Evolutionary conservation across 2,329 filamentous ascomycete genomes (phyloP), one percentile per base, ranked within the genome.

Genomic region (Neofusicoccum cordaticola): DNA sequence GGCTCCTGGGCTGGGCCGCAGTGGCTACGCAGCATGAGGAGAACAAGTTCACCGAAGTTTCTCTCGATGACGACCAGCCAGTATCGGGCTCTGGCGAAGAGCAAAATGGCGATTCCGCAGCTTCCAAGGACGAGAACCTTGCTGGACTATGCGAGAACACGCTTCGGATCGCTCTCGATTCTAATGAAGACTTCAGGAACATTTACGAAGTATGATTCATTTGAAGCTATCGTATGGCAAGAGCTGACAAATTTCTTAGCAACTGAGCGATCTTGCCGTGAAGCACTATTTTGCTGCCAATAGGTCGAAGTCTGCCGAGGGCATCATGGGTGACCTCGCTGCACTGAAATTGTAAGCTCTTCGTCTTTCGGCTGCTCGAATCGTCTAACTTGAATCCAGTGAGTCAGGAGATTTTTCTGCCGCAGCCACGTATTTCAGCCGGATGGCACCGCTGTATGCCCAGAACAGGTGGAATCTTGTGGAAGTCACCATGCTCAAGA

Each of bases 231-330:
- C n/a, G 13, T 5, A 17, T 5, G 8, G 8, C 11, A 15, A 37
- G 5, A 13, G 27, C 27, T 22, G n/a, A 56, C 67, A 71, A 48
- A 72, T 81, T 82, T 6, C 80, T 17, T 17, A 94, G 72, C 88
- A 86, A 9, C 82, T 97, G n/a, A 97, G 92, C 7, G 90, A 95
- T 70, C 89, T 91, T 67, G 89, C 93, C 2, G 85, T 96, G 64
- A 90, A 90, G 1, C 91, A 97, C 73, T 96, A 91, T 74, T 88
- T 88, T 13, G 86, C 92, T 4, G 92, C 93, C 4, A 90, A 88
- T 63, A 90, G 94, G 68, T 83, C 83, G 0, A 90, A 96, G 70
- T 91, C 92, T 7, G 88, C 90, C 0, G 88, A 96, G 69, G 85
- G 88, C 19, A 88, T 89, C 66, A 86, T 93, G 75, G 90, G 92